Evolutionary conservation across 2,329 filamentous ascomycete genomes (phyloP).

Genomic region (Penicillium freii): DNA sequence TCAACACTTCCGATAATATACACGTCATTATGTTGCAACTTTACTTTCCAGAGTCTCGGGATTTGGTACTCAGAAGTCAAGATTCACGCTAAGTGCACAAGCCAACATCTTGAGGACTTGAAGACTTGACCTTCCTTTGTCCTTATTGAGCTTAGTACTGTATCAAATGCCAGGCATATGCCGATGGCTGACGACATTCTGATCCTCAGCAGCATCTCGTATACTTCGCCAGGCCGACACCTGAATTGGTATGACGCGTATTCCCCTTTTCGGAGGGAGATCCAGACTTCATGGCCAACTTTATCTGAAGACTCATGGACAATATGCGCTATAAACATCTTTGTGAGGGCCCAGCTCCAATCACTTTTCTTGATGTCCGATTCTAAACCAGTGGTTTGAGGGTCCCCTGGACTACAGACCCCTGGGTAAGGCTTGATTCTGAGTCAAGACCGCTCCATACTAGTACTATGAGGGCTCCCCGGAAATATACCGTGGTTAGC

Average conservation of each 20-base stretch:
- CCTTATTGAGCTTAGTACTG: neutral
- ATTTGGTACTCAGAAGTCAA: neutral
- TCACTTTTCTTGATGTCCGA: neutral
- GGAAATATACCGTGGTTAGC: neutral
- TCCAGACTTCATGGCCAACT: neutral
- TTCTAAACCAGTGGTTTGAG: neutral
- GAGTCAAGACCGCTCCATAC: neutral
- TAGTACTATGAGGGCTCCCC: neutral
- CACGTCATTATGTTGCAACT: neutral
- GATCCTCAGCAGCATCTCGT: neutral
- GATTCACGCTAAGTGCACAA: neutral
- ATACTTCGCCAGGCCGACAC: neutral
- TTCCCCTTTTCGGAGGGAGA: neutral
- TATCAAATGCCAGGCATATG: neutral
- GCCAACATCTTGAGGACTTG: neutral
- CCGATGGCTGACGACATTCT: conserved; percentile 1
- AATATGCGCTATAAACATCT: neutral
- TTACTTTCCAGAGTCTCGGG: neutral
- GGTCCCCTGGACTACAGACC: neutral
- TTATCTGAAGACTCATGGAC: neutral
- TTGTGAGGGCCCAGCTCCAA: neutral
- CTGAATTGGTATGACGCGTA: neutral
- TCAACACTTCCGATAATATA: neutral
- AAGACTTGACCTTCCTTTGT: neutral
- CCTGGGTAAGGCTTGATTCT: neutral